Evolutionary conservation across 306 rosid genomes (phyloP), one percentile per base, ranked within the genome.

Genomic region (Trifolium fragiferum): DNA sequence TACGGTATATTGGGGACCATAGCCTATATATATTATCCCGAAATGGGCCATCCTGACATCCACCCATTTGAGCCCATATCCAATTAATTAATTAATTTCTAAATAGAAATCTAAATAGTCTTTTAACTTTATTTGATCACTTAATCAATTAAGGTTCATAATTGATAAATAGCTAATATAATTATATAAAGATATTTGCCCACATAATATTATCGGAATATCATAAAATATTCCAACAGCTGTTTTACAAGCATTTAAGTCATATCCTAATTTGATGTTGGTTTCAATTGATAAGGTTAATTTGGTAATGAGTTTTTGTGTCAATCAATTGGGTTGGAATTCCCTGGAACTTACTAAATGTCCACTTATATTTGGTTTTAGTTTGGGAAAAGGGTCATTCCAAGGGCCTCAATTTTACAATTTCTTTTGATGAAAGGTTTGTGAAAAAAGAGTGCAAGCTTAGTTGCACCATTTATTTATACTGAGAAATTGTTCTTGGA

Each of bases 251-350:
- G 76, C 82, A 1, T 85, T 86, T 66, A 16, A 53, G 67, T 76
- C 0, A 73, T n/a, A 46, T 8, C 93, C 93, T 0, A 2, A 18
- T 2, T 73, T 77, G 21, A 76, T 88, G 84, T 30, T 23, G 21
- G 1, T 12, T 21, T 89, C 88, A 0, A 81, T 23, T 47, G 81
- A 80, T 16, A 88, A 90, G 66, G 72, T 90, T 10, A 47, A 63
- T 63, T 44, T 32, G 30, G 38, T 69, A 2, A 85, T 86, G 93
- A 47, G 51, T 50, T 77, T 81, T 54, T 76, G 86, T 27, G 76
- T 83, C 40, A 80, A 86, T 69, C 30, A 77, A 15, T 69, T 88
- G 59, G 88, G 85, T 23, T 83, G 55, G 76, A 40, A 76, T 11
- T 23, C 91, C 11, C 15, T 71, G 50, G 7, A 35, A 7, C 43